A percentile compares a stretch with the other conserved stretches of the same genome.
Conservation (phyloP, 108 stramenopile genomes). For the Pseudonitzschia delicatissima region DNA sequence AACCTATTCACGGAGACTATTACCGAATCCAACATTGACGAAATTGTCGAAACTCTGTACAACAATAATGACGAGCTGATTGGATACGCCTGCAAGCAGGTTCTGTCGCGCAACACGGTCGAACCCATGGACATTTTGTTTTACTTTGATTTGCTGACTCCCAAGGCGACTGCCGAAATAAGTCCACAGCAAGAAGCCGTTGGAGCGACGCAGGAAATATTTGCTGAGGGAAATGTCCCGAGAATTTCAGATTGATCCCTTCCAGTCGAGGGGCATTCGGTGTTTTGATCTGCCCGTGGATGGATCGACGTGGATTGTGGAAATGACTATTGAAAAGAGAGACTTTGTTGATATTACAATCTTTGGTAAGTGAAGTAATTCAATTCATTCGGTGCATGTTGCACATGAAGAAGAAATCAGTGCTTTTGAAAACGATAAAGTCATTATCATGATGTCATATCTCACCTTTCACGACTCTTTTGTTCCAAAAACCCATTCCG, state of each 20-base stretch:
- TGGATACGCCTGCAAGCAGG: conserved; percentile 22
- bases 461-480: neutral
- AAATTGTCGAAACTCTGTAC: conserved; percentile 4
- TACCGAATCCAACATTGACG: conserved; percentile 4
- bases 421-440: too few relatives aligned
- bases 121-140: conserved; percentile 24
- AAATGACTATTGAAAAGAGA: conserved; percentile 10
- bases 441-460: neutral
- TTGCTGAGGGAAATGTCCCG: conserved; percentile 5
- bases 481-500: too few relatives aligned
- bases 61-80: conserved; percentile 1
- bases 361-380: conserved; percentile 15
- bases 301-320: conserved; percentile 30
- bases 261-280: conserved; percentile 6
- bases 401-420: too few relatives aligned
- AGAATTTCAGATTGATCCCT: conserved; percentile 19
- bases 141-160: conserved; percentile 28
- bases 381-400: neutral
- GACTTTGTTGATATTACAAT: conserved; percentile 14
- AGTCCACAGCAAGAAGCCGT: conserved; percentile 6
- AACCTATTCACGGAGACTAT: conserved; percentile 12
- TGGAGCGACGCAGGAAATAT: neutral
- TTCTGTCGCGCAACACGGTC: conserved; percentile 18
- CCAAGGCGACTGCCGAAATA: neutral
- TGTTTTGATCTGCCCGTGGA: conserved; percentile 21